Conservation (phyloP, 257 asterid genomes). For the Lavandula angustifolia region DNA sequence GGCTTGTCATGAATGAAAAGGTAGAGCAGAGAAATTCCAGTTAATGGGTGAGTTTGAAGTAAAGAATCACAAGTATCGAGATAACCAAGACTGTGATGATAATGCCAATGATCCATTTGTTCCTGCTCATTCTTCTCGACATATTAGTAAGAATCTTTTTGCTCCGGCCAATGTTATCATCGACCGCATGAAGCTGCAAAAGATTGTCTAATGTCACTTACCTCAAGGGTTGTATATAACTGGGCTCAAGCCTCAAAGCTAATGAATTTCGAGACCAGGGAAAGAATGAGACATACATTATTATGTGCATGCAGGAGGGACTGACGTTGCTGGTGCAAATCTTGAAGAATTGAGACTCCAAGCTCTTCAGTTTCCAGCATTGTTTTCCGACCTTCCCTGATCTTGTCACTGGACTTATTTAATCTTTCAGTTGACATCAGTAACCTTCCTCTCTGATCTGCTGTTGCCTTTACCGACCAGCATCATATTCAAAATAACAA, state of each 20-base stretch:
- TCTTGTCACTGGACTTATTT: conserved; percentile 47
- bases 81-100: conserved; percentile 50
- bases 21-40: not conserved
- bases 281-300: conserved; percentile 33
- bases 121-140: conserved; percentile 77
- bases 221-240: not conserved
- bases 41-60: conserved; percentile 60
- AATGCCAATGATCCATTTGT: conserved; percentile 65
- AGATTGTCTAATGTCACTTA: not conserved
- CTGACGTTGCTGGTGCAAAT: conserved; percentile 64
- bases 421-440: conserved; percentile 52
- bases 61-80: conserved; percentile 61
- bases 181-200: conserved; percentile 78
- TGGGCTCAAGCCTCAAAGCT: too few species aligned
- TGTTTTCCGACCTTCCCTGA: conserved; percentile 53
- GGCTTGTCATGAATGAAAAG: not conserved
- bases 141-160: conserved; percentile 64
- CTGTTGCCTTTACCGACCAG: conserved; percentile 39
- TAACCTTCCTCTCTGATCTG: conserved; percentile 58
- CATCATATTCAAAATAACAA: conserved; percentile 8
- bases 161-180: conserved; percentile 72
- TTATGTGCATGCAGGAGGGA: conserved; percentile 56
- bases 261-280: not conserved
- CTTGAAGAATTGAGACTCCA: conserved; percentile 68
- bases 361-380: conserved; percentile 61